Base-by-base conservation (phyloP, 2,329 filamentous ascomycete genomes). In the Sclerotinia borealis region DNA sequence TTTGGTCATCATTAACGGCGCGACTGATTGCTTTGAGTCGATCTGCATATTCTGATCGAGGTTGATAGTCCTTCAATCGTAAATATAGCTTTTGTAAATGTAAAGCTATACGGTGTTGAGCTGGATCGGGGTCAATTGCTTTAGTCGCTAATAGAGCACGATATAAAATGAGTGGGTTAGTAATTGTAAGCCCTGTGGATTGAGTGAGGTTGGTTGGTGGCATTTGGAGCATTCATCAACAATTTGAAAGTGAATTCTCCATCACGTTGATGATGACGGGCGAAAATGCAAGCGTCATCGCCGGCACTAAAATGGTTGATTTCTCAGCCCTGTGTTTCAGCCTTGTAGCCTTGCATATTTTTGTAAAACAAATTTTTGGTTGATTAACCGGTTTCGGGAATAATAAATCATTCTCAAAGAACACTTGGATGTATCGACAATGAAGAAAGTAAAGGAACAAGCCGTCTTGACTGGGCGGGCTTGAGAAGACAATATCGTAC, bases 81-180 rank as follows among this genome's bases (percentile, higher is more conserved):
- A 85, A 78, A 69, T 95, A 93, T 13, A 93, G 80, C 72, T 91
- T 90, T 69, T 91, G 89, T 1, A 93, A 80, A 75, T 93, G 89
- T 47, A 91, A 80, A 7, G 90, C 90, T 8, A 91, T 79, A 25
- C 88, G 83, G 74, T 91, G 86, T 73, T 92, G 89, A 27, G 87
- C 83, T 6, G 84, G 84, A 75, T 93, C 90, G 10, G 89, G 86
- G 52, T 81, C 79, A 72, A 88, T 89, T 85, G 63, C 60, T 68
- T 69, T 73, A 5, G 86, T 87, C 8, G 87, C 83, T 41, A 93
- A 75, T 17, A 92, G 78, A 27, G 88, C 83, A 64, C 89, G 84
- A 75, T 93, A 93, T 67, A 92, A 86, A 66, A 92, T 84, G 65
- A 93, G 78, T 4, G 90, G 90, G 72, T 93, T 92, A 3, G 85